Evolutionary conservation across 495 filamentous ascomycete genomes (phyloP).

Genomic region (Podospora tetraspora): DNA sequence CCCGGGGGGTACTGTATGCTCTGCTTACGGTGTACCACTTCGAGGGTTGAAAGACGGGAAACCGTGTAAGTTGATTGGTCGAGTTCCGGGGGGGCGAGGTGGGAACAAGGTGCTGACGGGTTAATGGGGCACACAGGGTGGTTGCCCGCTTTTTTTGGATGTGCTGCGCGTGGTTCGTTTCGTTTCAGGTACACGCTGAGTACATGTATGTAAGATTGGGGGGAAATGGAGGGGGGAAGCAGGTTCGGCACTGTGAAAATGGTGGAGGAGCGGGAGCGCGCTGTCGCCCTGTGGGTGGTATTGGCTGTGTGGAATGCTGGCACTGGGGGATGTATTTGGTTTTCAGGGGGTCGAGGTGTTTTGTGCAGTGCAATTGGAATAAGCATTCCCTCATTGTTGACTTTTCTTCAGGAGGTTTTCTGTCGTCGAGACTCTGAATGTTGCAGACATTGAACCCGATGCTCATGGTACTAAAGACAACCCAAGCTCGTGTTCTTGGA

Average conservation of each 20-base stretch:
- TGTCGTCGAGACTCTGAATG: background rate
- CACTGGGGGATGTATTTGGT: background rate
- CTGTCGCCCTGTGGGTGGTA: background rate
- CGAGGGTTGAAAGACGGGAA: background rate
- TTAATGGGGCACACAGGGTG: background rate
- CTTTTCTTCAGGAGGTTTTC: background rate
- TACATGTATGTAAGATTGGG: background rate
- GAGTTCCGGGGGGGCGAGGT: background rate
- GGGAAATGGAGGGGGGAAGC: background rate
- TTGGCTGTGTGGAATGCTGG: background rate
- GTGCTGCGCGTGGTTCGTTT: background rate
- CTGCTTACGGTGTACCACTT: background rate
- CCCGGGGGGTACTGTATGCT: background rate
- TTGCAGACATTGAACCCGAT: too few relatives aligned
- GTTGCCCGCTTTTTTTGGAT: background rate
- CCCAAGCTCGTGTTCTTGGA: too few relatives aligned
- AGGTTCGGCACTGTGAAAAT: background rate
- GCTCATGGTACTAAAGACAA: too few relatives aligned
- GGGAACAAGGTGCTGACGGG: background rate
- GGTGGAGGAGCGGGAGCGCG: background rate
- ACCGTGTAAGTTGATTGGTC: background rate
- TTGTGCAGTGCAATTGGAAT: background rate
- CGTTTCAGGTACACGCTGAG: background rate
- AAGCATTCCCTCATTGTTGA: background rate
- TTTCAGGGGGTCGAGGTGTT: background rate